Evolutionary conservation across 768 basidiomycete genomes (phyloP).

Genomic region (Harrya chromipes): DNA sequence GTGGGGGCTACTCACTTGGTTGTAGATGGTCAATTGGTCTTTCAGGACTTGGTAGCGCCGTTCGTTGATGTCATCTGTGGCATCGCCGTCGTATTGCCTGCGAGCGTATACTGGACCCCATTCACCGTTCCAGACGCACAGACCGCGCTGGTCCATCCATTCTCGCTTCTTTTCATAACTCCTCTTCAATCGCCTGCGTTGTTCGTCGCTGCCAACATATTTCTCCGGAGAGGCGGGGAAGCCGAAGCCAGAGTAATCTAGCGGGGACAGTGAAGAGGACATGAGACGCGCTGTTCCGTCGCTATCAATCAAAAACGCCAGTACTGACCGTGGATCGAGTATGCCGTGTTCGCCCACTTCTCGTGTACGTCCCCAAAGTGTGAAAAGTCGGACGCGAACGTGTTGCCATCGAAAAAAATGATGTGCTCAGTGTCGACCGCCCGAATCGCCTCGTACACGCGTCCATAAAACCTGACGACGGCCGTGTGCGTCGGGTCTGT

Average conservation of each 20-base stretch:
- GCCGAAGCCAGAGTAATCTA: slow-evolving; percentile 48
- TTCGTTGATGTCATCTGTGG: slow-evolving; percentile 65
- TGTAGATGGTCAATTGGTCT: slow-evolving; percentile 73
- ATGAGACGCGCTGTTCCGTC: background rate
- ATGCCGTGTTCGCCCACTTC: slow-evolving; percentile 68
- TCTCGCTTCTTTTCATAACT: slow-evolving; percentile 72
- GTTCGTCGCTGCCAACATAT: slow-evolving; percentile 53
- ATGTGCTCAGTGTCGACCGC: slow-evolving; percentile 65
- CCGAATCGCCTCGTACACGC: slow-evolving; percentile 68
- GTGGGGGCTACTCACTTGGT: slow-evolving; percentile 38
- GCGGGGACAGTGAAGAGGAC: background rate
- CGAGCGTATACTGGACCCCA: slow-evolving; percentile 83
- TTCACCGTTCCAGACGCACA: slow-evolving; percentile 79
- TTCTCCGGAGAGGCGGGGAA: slow-evolving; percentile 59
- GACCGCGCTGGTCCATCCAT: slow-evolving; percentile 67
- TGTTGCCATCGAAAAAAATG: slow-evolving; percentile 83
- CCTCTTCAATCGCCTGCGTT: slow-evolving; percentile 47
- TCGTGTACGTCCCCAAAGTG: slow-evolving; percentile 62
- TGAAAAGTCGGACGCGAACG: slow-evolving; percentile 77
- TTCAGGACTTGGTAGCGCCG: slow-evolving; percentile 61
- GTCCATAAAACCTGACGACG: slow-evolving; percentile 64
- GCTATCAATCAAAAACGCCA: background rate
- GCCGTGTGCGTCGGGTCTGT: slow-evolving; percentile 67
- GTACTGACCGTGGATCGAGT: slow-evolving; percentile 64
- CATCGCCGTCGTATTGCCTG: slow-evolving; percentile 52